Conservation (phyloP, 495 filamentous ascomycete species). For the Physcia stellaris region DNA sequence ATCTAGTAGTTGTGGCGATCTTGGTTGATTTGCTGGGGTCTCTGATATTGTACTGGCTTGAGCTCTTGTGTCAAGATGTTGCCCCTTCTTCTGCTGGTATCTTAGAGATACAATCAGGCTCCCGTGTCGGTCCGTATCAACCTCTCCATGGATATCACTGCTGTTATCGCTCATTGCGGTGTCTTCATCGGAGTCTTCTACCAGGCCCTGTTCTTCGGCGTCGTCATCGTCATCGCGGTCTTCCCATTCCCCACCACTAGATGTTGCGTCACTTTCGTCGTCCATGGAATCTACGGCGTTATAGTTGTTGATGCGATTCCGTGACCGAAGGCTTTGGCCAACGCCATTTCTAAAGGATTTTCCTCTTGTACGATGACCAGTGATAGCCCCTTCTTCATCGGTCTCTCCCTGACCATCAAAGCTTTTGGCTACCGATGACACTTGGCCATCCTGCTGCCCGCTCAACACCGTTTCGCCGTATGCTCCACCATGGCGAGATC, state of each 20-base stretch:
- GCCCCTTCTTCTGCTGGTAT: constrained; percentile 18
- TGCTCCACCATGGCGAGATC: constrained; percentile 54
- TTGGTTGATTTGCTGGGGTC: constrained; percentile 26
- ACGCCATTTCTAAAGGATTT: neutral
- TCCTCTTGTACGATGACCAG: neutral
- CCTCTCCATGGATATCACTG: constrained; percentile 17
- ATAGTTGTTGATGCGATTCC: constrained; percentile 15
- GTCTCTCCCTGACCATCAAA: constrained; percentile 13
- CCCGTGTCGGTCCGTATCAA: constrained; percentile 11
- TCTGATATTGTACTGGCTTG: neutral
- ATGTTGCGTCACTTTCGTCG: constrained; percentile 44
- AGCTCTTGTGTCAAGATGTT: constrained; percentile 1
- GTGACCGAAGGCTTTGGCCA: neutral
- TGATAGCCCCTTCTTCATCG: constrained; percentile 7
- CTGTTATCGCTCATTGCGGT: constrained; percentile 18
- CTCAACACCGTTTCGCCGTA: constrained; percentile 62
- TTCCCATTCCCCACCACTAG: constrained; percentile 47
- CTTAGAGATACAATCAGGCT: constrained; percentile 57
- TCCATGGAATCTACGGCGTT: constrained; percentile 50
- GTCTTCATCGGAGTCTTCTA: constrained; percentile 39
- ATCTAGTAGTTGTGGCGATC: too few species aligned
- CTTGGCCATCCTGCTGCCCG: constrained; percentile 31
- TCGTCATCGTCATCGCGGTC: constrained; percentile 63
- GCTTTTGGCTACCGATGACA: constrained; percentile 9
- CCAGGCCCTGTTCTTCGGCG: constrained; percentile 41